Base-by-base conservation (phyloP, 1,139 yeast species). In the Pneumocystis jirovecii region DNA sequence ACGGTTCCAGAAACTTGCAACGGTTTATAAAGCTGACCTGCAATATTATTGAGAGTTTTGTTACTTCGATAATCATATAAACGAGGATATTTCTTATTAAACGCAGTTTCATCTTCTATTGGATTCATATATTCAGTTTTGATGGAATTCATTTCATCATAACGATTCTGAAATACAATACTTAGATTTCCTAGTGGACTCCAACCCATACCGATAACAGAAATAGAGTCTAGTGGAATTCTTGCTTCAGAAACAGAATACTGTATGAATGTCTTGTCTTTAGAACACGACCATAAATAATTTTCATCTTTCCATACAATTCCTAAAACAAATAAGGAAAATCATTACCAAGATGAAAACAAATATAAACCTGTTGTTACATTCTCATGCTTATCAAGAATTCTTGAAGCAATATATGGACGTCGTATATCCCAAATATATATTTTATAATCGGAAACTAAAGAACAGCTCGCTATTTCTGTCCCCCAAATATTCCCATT, bases 391-490 rank as follows among this genome's bases (percentile, higher is more conserved):
- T 76, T 72, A 63, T 83, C 84, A 50, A 89, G 77, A 3, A 85
- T 80, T 71, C 86, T 84, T 64, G 82, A 80, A 0, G 98, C 96
- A 17, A 91, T 82, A 72, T 82, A 86, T 70, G 85, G 88, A 68
- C 97, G 78, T 61, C 81, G 80, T 63, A 91, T 78, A 64, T 85
- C 85, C 82, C 89, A 93, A 1, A 89, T 80, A 60, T 87, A 84
- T 6, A 89, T 81, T 25, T 85, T 81, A 12, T 89, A 82, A 71
- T 89, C 96, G 70, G 87, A 91, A 64, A 74, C 70, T 70, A 88
- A 77, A 67, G 86, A 87, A 73, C 87, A 86, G 64, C 88, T 82
- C 0, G 96, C 96, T 70, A 90, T 80, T 69, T 87, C 85, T 40
- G 63, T 64, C 61, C 62, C 66, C n/a, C 60, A 64, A 21, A 66